phyloP scores from a whole-genome alignment of 495 filamentous ascomycete genomes.

The Podospora pseudocomata region DNA sequence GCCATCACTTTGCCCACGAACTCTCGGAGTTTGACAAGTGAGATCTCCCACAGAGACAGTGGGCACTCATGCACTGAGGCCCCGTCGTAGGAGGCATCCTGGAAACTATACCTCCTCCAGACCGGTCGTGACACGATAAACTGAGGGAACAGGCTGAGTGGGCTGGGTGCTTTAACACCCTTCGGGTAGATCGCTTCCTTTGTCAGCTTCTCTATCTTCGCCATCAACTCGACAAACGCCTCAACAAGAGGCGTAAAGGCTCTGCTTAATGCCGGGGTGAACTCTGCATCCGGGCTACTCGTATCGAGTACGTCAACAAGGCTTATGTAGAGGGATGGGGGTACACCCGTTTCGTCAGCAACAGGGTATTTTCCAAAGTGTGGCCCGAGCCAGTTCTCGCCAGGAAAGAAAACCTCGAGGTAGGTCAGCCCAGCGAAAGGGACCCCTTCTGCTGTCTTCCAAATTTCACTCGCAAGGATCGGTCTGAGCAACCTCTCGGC shows the following conservation, averaged over 20 bases:
- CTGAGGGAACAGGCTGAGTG: constrained; percentile 18
- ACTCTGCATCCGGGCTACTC: too few species aligned
- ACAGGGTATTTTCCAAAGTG: neutral
- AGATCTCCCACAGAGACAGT: neutral
- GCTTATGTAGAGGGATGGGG: too few species aligned
- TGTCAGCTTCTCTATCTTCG: neutral
- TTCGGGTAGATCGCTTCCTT: too few species aligned
- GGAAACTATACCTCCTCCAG: constrained; percentile 18
- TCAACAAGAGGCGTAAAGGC: neutral
- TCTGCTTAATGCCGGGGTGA: neutral
- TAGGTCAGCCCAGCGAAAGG: neutral
- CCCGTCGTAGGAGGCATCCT: neutral
- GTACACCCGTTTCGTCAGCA: neutral
- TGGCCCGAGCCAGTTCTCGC: neutral
- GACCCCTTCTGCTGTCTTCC: neutral
- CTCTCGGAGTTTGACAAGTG: constrained; percentile 10
- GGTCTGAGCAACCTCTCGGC: neutral
- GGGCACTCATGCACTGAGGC: neutral
- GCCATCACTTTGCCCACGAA: neutral
- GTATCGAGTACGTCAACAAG: neutral
- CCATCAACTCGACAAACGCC: neutral
- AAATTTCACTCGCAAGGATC: neutral
- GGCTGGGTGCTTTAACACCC: too few species aligned
- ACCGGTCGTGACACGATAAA: constrained; percentile 22
- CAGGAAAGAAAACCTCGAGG: constrained; percentile 5